These are phyloP conservation scores for Colletotrichum tabaci DNA, from an alignment of 2,329 filamentous ascomycete genomes.

Conservation along the genomic window DNA sequence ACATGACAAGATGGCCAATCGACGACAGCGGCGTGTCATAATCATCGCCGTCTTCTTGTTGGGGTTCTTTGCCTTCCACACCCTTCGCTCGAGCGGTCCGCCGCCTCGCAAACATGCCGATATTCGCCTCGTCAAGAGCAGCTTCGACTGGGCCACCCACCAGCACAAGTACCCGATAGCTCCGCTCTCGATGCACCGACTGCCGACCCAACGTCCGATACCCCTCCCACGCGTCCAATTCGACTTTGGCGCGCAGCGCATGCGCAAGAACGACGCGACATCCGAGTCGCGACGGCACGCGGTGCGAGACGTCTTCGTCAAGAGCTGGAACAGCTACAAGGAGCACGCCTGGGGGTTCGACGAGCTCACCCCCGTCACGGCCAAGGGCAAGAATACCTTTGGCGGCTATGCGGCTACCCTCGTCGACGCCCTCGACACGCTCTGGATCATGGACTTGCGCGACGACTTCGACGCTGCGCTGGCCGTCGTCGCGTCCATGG, in stretches of 20 bases:
- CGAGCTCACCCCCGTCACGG: slow-evolving; percentile 61
- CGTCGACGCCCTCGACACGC: slow-evolving; percentile 63
- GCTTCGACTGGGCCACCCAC: slow-evolving; percentile 41
- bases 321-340: slow-evolving; percentile 61
- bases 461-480: slow-evolving; percentile 63
- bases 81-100: slow-evolving; percentile 6
- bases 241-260: slow-evolving; percentile 30
- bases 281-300: slow-evolving; percentile 44
- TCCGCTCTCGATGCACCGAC: slow-evolving; percentile 34
- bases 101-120: slow-evolving; percentile 24
- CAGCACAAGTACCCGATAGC: slow-evolving; percentile 32
- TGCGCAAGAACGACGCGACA: slow-evolving; percentile 27
- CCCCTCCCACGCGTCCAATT: slow-evolving; percentile 38
- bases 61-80: slow-evolving; percentile 24
- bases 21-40: slow-evolving; percentile 40
- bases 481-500: slow-evolving; percentile 59
- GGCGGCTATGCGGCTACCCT: slow-evolving; percentile 63
- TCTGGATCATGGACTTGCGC: slow-evolving; percentile 69
- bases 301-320: slow-evolving; percentile 53
- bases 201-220: slow-evolving; percentile 26
- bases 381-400: slow-evolving; percentile 57
- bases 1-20: slow-evolving; percentile 41
- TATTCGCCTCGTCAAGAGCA: slow-evolving; percentile 34
- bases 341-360: slow-evolving; percentile 63
- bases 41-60: slow-evolving; percentile 36